Conservation (phyloP, 2,329 filamentous ascomycete genomes). For the Ambrosiella beaveri region DNA sequence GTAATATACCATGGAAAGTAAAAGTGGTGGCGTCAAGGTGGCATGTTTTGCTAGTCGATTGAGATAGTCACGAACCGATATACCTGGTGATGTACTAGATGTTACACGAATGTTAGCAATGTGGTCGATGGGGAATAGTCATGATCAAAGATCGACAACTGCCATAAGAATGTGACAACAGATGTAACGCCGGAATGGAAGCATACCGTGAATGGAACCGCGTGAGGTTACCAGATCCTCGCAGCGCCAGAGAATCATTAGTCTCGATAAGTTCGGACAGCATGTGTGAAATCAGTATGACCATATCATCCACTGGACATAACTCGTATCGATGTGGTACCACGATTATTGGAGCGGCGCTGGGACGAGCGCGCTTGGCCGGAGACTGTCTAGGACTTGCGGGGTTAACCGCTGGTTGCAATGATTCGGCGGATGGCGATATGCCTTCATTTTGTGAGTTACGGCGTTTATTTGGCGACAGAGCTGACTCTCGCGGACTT, state of each 20-base stretch:
- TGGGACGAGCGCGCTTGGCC: constrained; percentile 35
- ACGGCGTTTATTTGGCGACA: constrained; percentile 11
- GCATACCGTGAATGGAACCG: constrained; percentile 80
- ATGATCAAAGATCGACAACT: background rate
- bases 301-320: constrained; percentile 70
- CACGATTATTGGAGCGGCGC: constrained; percentile 34
- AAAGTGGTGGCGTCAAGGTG: constrained; percentile 75
- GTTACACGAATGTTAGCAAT: background rate
- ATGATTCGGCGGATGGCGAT: constrained; percentile 17
- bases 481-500: background rate
- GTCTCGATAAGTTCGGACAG: constrained; percentile 83
- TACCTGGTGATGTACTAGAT: constrained; percentile 54
- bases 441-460: constrained; percentile 13
- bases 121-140: background rate
- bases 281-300: constrained; percentile 86
- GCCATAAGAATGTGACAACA: background rate
- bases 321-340: constrained; percentile 63
- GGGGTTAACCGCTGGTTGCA: constrained; percentile 8
- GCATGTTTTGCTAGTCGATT: constrained; percentile 86
- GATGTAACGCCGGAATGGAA: background rate
- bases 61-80: constrained; percentile 86
- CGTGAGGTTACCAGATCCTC: constrained; percentile 57
- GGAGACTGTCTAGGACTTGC: background rate
- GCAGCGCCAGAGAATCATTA: constrained; percentile 75
- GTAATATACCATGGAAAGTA: constrained; percentile 98